Conservation (phyloP, 495 filamentous ascomycete species). For the Pseudoneurospora amorphoporcata region DNA sequence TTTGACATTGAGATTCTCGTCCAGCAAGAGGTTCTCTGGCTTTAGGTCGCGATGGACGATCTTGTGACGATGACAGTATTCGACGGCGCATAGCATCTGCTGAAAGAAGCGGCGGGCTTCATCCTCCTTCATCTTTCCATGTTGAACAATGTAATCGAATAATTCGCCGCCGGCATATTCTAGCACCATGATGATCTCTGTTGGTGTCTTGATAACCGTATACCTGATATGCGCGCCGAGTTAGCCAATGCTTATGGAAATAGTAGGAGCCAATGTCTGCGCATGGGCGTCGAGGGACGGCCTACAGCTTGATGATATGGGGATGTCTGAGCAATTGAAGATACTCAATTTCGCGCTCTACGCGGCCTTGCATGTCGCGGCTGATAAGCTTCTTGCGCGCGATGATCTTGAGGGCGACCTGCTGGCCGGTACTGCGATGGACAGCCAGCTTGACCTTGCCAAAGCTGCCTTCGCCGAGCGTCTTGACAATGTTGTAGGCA, state of each 20-base stretch:
- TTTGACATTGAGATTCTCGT: slow-evolving; percentile 92
- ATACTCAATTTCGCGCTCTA: slow-evolving; percentile 97
- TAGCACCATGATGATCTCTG: slow-evolving; percentile 97
- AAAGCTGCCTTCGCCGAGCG: slow-evolving; percentile 91
- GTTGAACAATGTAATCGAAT: slow-evolving; percentile 91
- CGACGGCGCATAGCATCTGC: slow-evolving; percentile 97
- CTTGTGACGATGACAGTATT: slow-evolving; percentile 98
- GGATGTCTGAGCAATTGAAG: slow-evolving; percentile 90
- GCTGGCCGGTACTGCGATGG: slow-evolving; percentile 79
- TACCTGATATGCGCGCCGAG: slow-evolving; percentile 44
- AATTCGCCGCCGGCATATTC: slow-evolving; percentile 95
- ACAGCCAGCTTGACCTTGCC: slow-evolving; percentile 96
- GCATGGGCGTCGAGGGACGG: neutral
- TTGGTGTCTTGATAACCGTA: slow-evolving; percentile 87
- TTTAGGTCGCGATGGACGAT: slow-evolving; percentile 97
- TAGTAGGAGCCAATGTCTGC: neutral
- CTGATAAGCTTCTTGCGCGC: slow-evolving; percentile 88
- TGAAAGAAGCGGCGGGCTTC: slow-evolving; percentile 95
- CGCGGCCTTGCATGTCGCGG: slow-evolving; percentile 90
- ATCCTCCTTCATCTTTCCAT: slow-evolving; percentile 81
- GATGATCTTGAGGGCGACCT: slow-evolving; percentile 97
- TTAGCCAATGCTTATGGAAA: slow-evolving; percentile 2
- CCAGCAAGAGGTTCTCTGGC: slow-evolving; percentile 91
- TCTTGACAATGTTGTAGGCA: slow-evolving; percentile 80
- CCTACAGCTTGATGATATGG: slow-evolving; percentile 97